phyloP scores from a whole-genome alignment of 2,329 filamentous ascomycete genomes.

The Chaetomium sp. region DNA sequence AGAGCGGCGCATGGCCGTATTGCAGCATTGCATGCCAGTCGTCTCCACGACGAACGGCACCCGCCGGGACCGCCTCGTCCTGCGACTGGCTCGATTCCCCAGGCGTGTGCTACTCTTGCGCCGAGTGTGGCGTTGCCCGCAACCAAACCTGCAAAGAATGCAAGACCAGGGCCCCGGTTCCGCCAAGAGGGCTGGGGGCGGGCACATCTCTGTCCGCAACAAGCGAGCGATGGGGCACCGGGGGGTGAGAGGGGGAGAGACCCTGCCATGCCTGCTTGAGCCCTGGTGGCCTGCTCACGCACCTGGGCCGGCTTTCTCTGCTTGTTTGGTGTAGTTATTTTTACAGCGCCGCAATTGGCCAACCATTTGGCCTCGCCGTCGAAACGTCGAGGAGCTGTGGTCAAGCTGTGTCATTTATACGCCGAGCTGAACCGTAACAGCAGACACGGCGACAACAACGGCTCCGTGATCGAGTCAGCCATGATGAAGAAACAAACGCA shows the following conservation, averaged over 20 bases:
- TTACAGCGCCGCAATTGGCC: conserved; percentile 8
- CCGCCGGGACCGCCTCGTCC: conserved; percentile 23
- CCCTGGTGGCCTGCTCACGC: background rate
- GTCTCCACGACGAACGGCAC: conserved; percentile 24
- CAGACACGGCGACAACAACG: background rate
- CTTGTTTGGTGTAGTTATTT: background rate
- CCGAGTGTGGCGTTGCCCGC: conserved; percentile 33
- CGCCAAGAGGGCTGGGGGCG: conserved; percentile 29
- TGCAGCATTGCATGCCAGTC: conserved; percentile 24
- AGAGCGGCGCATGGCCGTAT: conserved; percentile 27
- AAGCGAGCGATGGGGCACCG: conserved; percentile 18
- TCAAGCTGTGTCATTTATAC: conserved; percentile 11
- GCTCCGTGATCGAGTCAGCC: background rate
- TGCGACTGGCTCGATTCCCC: conserved; percentile 18
- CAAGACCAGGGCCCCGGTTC: conserved; percentile 24
- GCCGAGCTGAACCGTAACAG: conserved; percentile 5
- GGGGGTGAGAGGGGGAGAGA: background rate
- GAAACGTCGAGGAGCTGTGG: background rate
- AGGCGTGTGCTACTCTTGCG: conserved; percentile 20
- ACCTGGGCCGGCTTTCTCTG: conserved; percentile 14
- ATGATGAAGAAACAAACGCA: background rate
- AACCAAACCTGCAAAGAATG: conserved; percentile 30
- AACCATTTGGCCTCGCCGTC: background rate
- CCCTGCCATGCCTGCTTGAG: background rate
- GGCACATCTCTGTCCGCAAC: conserved; percentile 15